Evolutionary conservation across 106 monocot species (phyloP).

Genomic region (Vanilla planifolia): DNA sequence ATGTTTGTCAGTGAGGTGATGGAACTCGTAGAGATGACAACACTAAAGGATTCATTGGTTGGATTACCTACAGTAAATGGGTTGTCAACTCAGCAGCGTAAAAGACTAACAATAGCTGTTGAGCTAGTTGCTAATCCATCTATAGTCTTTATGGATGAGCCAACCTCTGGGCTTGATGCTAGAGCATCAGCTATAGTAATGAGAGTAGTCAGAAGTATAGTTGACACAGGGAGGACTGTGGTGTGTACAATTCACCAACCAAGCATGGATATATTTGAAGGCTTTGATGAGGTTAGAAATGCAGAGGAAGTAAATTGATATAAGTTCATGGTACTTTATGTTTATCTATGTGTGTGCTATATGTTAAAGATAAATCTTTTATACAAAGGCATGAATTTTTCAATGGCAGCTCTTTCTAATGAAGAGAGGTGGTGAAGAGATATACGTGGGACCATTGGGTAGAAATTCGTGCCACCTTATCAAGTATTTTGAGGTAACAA

Average conservation of each 20-base stretch:
- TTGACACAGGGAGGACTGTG: constrained; percentile 18
- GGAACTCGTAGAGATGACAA: constrained; percentile 25
- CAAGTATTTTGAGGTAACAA: constrained; percentile 14
- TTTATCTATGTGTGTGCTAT: too few species aligned
- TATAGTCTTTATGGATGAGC: constrained; percentile 28
- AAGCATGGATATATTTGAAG: constrained; percentile 25
- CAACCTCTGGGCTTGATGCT: constrained; percentile 53
- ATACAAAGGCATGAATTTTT: not conserved
- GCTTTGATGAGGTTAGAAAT: constrained; percentile 21
- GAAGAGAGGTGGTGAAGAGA: constrained; percentile 18
- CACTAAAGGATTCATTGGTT: constrained; percentile 24
- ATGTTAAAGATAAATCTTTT: not conserved
- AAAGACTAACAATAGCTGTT: constrained; percentile 48
- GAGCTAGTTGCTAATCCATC: constrained; percentile 32
- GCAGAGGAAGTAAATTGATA: not conserved
- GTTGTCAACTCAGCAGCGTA: constrained; percentile 49
- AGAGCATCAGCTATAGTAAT: constrained; percentile 56
- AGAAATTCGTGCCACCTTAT: constrained; percentile 8
- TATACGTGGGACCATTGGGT: constrained; percentile 15
- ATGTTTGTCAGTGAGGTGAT: constrained; percentile 26
- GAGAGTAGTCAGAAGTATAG: constrained; percentile 34
- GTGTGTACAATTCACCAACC: constrained; percentile 28
- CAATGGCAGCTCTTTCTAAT: constrained; percentile 4
- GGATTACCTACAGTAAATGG: constrained; percentile 47
- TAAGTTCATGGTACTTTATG: too few species aligned